These are phyloP conservation scores for Malus domestica DNA, from an alignment of 306 rosid species.

Conservation along the genomic window ASM211411v1 NC_041790.1:13187001-13187500, in stretches of 20 bases:
- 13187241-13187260: background rate
- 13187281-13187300: background rate
- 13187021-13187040: too few relatives aligned
- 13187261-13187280: background rate
- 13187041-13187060: background rate
- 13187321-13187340: background rate
- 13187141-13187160: background rate
- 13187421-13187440: background rate
- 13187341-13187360: background rate
- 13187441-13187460: background rate
- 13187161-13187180: background rate
- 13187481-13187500: background rate
- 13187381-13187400: background rate
- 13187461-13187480: background rate
- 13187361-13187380: background rate
- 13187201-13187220: background rate
- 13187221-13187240: background rate
- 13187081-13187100: background rate
- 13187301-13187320: slow-evolving; percentile 1
- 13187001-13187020: too few relatives aligned
- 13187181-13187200: background rate
- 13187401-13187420: background rate
- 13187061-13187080: background rate
- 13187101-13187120: slow-evolving; percentile 17
- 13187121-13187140: background rate